Percentiles rank a stretch among this genome's conserved stretches.
Evolutionary conservation across 805 yeast genomes (phyloP).

Genomic region (Wickerhamia fluorescens): DNA sequence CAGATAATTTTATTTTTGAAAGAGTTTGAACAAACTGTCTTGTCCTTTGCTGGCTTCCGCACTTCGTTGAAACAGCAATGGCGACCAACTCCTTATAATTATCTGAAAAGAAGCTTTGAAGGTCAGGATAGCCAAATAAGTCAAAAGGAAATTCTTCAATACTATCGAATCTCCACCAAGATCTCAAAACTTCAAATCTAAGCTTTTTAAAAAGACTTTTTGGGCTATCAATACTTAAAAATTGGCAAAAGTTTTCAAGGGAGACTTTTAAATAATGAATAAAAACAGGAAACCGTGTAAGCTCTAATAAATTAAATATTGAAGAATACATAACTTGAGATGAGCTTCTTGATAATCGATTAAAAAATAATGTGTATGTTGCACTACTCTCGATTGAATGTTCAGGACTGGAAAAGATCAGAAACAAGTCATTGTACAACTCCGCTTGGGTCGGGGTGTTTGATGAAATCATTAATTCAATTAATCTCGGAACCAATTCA

Average conservation of each 20-base stretch:
- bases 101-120: conserved; percentile 21
- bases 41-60: not conserved
- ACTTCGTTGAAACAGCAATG: conserved; percentile 19
- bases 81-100: conserved; percentile 36
- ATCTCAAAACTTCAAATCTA: conserved; percentile 31
- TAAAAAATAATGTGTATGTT: conserved; percentile 31
- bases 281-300: conserved; percentile 24
- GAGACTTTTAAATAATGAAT: conserved; percentile 21
- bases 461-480: conserved; percentile 4
- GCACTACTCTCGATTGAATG: conserved; percentile 30
- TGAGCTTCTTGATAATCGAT: conserved; percentile 22
- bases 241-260: conserved; percentile 15
- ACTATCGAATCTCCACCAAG: conserved; percentile 35
- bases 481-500: conserved; percentile 11
- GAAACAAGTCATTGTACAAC: conserved; percentile 23
- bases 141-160: conserved; percentile 33
- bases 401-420: conserved; percentile 28
- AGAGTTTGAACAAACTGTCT: conserved; percentile 6
- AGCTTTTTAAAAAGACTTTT: conserved; percentile 21
- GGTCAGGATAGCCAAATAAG: conserved; percentile 29
- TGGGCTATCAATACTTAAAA: conserved; percentile 7
- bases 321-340: conserved; percentile 25
- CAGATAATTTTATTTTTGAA: conserved; percentile 9
- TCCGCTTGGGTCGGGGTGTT: conserved; percentile 11
- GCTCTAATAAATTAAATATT: conserved; percentile 37